Evolutionary conservation across 164 flowering plant species (phyloP).

Genomic region (Amborella trichopoda): DNA sequence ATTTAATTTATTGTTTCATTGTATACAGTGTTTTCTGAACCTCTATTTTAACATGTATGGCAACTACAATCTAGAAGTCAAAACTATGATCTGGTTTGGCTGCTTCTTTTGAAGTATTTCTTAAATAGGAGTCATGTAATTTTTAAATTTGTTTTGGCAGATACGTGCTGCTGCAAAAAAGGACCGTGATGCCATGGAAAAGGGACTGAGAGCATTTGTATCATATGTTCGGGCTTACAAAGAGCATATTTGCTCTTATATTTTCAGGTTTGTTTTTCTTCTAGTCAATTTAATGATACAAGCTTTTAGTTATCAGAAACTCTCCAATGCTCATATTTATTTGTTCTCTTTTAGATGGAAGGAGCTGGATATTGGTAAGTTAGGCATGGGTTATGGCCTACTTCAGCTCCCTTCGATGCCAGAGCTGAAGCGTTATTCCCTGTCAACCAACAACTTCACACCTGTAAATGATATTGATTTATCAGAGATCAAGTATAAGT

Average conservation of each 20-base stretch:
- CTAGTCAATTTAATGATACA: neutral
- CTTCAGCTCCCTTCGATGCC: constrained; percentile 81
- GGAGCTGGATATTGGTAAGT: constrained; percentile 82
- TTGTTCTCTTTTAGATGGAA: constrained; percentile 54
- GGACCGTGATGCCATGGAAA: constrained; percentile 95
- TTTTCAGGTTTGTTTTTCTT: constrained; percentile 54
- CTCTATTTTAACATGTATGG: too few species aligned
- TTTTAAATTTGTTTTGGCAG: constrained; percentile 30
- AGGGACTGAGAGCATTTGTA: constrained; percentile 81
- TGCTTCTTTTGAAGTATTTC: neutral
- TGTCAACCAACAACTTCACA: constrained; percentile 61
- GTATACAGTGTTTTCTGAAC: too few species aligned
- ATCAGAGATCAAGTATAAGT: constrained; percentile 77
- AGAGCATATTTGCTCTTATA: constrained; percentile 86
- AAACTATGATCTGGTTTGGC: too few species aligned
- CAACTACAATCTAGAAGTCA: too few species aligned
- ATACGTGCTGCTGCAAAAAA: constrained; percentile 62
- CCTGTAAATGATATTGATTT: constrained; percentile 56
- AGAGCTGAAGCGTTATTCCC: constrained; percentile 64
- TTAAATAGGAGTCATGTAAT: neutral
- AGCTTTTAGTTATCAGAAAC: neutral
- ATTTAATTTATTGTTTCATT: too few species aligned
- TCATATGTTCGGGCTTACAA: constrained; percentile 91
- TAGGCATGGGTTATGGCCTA: constrained; percentile 89
- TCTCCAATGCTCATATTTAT: constrained; percentile 3